These are phyloP conservation scores for Arthrobotrys musiformis DNA, from an alignment of 2,329 filamentous ascomycete genomes.

Conservation along the genomic window DNA sequence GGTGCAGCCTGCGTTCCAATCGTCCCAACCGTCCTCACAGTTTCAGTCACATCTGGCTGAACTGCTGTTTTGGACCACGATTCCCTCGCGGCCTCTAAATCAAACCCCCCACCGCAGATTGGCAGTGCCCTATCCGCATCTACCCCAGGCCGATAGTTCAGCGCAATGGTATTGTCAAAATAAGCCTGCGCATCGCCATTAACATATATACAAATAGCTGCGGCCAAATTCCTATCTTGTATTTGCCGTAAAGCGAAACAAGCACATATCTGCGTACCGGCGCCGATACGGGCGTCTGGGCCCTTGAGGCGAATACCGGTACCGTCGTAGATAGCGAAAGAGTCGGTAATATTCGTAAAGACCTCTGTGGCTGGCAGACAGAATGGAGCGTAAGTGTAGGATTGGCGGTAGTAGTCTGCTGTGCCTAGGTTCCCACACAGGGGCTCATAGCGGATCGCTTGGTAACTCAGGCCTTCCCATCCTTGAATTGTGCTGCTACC, in stretches of 20 bases:
- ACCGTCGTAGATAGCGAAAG: not conserved
- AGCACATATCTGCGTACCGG: not conserved
- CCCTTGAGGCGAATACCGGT: not conserved
- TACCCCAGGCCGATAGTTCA: not conserved
- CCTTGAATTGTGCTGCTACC: not conserved
- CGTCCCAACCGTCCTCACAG: not conserved
- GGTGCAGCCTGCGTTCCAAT: not conserved
- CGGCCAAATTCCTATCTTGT: not conserved
- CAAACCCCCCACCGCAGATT: not conserved
- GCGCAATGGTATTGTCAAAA: not conserved
- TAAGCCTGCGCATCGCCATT: not conserved
- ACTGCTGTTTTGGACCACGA: constrained; percentile 5
- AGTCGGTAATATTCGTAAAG: not conserved
- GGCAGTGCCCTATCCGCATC: not conserved
- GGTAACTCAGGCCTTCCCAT: not conserved
- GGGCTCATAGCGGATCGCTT: constrained; percentile 11
- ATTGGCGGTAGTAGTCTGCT: not conserved
- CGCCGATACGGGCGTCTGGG: not conserved
- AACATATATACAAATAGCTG: not conserved
- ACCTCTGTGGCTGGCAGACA: not conserved
- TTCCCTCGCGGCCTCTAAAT: constrained; percentile 1
- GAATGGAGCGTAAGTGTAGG: not conserved
- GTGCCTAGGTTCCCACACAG: constrained; percentile 4
- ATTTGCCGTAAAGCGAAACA: not conserved
- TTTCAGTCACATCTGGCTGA: not conserved